Evolutionary conservation across 192 early-diverging fungal genomes (phyloP), one percentile per base, ranked within the genome.

Genomic region (Coemansia sp.): DNA sequence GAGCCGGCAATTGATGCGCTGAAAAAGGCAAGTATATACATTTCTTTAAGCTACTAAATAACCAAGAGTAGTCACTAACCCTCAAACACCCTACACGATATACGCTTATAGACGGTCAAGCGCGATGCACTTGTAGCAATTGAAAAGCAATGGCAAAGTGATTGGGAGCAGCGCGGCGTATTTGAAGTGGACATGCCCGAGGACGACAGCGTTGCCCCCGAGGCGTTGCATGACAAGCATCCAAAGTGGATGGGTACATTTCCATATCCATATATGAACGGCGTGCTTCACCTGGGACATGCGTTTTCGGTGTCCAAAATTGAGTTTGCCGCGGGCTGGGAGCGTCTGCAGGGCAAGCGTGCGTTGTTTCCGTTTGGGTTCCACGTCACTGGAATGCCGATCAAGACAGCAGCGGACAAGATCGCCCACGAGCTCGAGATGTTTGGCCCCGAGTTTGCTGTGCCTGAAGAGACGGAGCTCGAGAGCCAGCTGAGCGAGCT

Each of bases 311-410:
- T 97, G 38, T 93, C 94, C 50, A 99, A 99, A 72, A 86, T 93
- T 52, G 97, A 99, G 74, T 98, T 97, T 79, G 90, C 92, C n/a
- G 85, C 87, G 17, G 93, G 94, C 43, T 99, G 94, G 83, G 89
- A 97, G 67, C 87, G 94, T 60, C 80, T 99, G 63, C 85, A 93
- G 79, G 97, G 97, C 32, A 98, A 95, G 85, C 79, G 86, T 14
- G 91, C 87, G 48, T 86, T 98, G 58, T 94, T 97, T 56, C 97
- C 97, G 21, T 90, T 96, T 67, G 96, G 96, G 32, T 99, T 98
- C 89, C 97, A 99, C 67, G 92, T 90, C 53, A 97, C 97, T 8
- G 97, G 97, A 45, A 99, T 99, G 97, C 97, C 97, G 25, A 99
- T 99, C 84, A 96, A 93, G 85, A 91, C 92, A 62, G 69, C 73